Evolutionary conservation across 129 eudicot species (phyloP).

Genomic region (Rutidosis leptorrhynchoides): DNA sequence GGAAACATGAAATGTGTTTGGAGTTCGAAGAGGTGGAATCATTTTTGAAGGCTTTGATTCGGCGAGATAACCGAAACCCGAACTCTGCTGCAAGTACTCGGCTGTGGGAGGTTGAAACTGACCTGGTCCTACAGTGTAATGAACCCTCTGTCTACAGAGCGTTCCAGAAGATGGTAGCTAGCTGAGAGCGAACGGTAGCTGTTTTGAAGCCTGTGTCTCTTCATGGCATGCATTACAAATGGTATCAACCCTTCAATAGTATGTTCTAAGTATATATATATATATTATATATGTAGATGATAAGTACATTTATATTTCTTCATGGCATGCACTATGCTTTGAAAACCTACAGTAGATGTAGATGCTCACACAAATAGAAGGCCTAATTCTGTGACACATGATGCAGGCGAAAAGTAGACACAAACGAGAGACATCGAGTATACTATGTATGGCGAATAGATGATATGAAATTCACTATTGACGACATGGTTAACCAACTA

Average conservation of each 20-base stretch:
- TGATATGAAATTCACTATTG: too few species aligned
- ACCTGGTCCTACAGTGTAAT: conserved; percentile 40
- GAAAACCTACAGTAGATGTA: too few species aligned
- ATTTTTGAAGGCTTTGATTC: conserved; percentile 21
- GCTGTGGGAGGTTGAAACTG: conserved; percentile 30
- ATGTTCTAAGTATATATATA: neutral
- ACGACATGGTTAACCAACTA: too few species aligned
- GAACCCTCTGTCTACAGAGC: conserved; percentile 38
- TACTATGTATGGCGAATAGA: too few species aligned
- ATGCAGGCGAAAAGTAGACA: too few species aligned
- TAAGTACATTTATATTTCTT: too few species aligned
- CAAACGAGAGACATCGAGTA: too few species aligned
- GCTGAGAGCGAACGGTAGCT: conserved; percentile 48
- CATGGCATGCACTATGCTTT: too few species aligned
- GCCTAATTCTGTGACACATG: too few species aligned
- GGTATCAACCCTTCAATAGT: conserved; percentile 49
- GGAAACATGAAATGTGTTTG: conserved; percentile 17
- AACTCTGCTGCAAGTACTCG: conserved; percentile 32
- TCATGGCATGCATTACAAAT: conserved; percentile 40
- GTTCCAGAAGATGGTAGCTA: conserved; percentile 39
- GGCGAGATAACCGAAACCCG: conserved; percentile 18
- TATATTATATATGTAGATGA: conserved; percentile 11
- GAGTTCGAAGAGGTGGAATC: conserved; percentile 17
- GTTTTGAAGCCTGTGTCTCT: conserved; percentile 41
- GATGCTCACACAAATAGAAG: too few species aligned